Conservation (phyloP, 2,329 filamentous ascomycete species). For the Acephala macrosclerotiorum region DNA sequence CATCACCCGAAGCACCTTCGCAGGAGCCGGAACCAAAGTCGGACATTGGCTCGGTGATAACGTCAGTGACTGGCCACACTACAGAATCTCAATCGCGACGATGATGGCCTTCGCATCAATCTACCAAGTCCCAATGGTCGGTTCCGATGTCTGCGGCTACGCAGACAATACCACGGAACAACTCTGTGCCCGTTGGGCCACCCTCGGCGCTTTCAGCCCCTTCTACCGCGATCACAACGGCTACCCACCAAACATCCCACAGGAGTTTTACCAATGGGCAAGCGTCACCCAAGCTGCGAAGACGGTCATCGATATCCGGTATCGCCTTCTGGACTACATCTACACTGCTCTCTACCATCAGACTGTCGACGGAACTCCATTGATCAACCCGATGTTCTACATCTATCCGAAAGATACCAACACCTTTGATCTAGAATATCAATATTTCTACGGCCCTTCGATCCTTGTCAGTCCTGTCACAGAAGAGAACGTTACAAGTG, state of each 20-base stretch:
- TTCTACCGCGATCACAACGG: conserved; percentile 81
- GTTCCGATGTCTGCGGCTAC: conserved; percentile 81
- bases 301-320: conserved; percentile 75
- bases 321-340: conserved; percentile 79
- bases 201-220: conserved; percentile 74
- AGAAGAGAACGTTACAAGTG: conserved; percentile 51
- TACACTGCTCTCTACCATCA: conserved; percentile 75
- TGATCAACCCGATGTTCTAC: conserved; percentile 76
- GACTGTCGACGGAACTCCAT: conserved; percentile 66
- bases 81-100: conserved; percentile 63
- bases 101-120: conserved; percentile 68
- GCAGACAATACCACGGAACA: conserved; percentile 69
- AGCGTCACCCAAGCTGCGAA: conserved; percentile 68
- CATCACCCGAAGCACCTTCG: conserved; percentile 79
- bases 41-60: conserved; percentile 69
- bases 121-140: conserved; percentile 74
- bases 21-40: conserved; percentile 72
- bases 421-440: conserved; percentile 55
- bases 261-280: conserved; percentile 78
- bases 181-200: conserved; percentile 79
- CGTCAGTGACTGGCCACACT: conserved; percentile 63
- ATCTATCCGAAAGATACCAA: conserved; percentile 63
- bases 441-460: conserved; percentile 59
- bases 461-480: conserved; percentile 59
- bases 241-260: conserved; percentile 55